Conservation (phyloP, 208 protist species). For the Zelonia costaricensis region DNA sequence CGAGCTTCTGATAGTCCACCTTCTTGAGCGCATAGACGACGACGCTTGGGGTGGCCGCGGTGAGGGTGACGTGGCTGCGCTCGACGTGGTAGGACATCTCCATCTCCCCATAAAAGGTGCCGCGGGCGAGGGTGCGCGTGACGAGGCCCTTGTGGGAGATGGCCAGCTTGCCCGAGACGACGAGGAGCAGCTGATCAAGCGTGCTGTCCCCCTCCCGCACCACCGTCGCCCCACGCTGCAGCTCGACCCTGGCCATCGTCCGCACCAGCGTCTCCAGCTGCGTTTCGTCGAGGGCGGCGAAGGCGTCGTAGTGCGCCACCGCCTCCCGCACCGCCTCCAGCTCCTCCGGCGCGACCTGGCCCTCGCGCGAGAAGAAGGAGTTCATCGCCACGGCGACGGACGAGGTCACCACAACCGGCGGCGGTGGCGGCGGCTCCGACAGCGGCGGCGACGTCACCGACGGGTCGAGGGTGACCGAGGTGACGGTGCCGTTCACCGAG, state of each 20-base stretch:
- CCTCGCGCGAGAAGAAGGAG: constrained; percentile 29
- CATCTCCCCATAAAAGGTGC: constrained; percentile 53
- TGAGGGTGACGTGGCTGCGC: constrained; percentile 44
- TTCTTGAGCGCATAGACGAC: constrained; percentile 57
- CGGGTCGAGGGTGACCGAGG: neutral
- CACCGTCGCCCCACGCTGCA: constrained; percentile 39
- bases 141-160: constrained; percentile 39
- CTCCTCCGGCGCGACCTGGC: constrained; percentile 39
- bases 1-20: constrained; percentile 48
- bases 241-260: constrained; percentile 42
- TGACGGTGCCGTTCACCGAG: neutral
- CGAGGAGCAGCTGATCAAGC: constrained; percentile 47
- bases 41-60: constrained; percentile 29
- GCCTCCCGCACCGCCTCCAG: constrained; percentile 48
- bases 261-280: constrained; percentile 67
- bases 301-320: constrained; percentile 49
- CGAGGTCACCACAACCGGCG: constrained; percentile 14
- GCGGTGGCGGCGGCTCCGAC: constrained; percentile 3
- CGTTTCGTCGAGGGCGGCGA: constrained; percentile 55
- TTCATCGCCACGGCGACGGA: constrained; percentile 34
- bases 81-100: constrained; percentile 51
- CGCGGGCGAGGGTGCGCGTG: constrained; percentile 29
- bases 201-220: constrained; percentile 41
- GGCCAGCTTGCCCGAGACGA: constrained; percentile 48
- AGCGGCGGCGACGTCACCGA: constrained; percentile 13